Percentiles rank a stretch among this genome's conserved stretches.
These are phyloP conservation scores for Carex sylvatica DNA, from an alignment of 202 grass and related monocot species.

Conservation along the genomic window DNA sequence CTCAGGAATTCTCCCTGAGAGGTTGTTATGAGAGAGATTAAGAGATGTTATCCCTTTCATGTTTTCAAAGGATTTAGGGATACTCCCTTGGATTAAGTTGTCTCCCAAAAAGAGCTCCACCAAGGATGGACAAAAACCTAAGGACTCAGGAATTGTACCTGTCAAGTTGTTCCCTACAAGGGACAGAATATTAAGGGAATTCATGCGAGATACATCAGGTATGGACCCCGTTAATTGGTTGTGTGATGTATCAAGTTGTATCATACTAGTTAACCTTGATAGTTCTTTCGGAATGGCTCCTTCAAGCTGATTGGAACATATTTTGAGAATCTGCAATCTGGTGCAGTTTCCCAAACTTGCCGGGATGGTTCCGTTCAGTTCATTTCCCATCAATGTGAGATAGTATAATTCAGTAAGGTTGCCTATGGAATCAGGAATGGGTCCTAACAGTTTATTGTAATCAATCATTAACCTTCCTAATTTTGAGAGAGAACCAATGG, in stretches of 20 bases:
- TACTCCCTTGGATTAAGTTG: not conserved
- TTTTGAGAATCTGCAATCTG: not conserved
- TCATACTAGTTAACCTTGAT: not conserved
- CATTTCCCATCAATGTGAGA: conserved; percentile 23
- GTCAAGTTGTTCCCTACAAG: not conserved
- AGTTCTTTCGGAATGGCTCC: not conserved
- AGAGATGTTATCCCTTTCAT: not conserved
- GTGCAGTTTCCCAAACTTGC: not conserved
- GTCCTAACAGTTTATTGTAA: conserved; percentile 1
- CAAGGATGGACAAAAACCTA: not conserved
- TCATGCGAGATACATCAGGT: not conserved
- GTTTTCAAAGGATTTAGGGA: not conserved
- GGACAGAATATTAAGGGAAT: not conserved
- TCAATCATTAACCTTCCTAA: conserved; percentile 4
- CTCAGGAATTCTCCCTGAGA: conserved; percentile 33
- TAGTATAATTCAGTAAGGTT: conserved; percentile 22
- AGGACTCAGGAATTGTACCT: not conserved
- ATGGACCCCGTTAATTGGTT: not conserved
- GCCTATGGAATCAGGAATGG: conserved; percentile 20
- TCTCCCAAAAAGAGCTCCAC: not conserved
- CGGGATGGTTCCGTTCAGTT: conserved; percentile 36
- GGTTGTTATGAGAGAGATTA: conserved; percentile 40
- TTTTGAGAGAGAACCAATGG: not conserved
- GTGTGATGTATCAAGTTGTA: not conserved
- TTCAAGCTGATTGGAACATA: not conserved